A percentile compares a stretch with the other conserved stretches of the same genome.
phyloP scores from a whole-genome alignment of 2,329 filamentous ascomycete genomes.

The Aspergillus sp. region DNA sequence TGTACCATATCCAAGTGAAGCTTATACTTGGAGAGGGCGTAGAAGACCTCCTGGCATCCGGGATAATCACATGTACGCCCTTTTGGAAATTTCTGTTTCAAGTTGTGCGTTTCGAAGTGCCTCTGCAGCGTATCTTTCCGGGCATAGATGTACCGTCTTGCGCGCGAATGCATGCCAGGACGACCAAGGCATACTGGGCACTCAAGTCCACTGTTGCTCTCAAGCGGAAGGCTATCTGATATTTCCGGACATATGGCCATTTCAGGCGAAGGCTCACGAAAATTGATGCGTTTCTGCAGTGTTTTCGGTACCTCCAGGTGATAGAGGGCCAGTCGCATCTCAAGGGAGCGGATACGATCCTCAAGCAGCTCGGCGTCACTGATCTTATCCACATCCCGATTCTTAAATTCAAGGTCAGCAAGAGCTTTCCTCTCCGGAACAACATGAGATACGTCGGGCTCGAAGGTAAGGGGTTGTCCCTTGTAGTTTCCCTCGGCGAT shows the following conservation, averaged over 20 bases:
- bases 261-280: background rate
- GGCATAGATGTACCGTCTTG: no score
- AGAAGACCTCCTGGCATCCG: background rate
- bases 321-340: background rate
- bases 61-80: background rate
- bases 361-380: background rate
- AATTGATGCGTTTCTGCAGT: background rate
- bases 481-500: constrained; percentile 9
- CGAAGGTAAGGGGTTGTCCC: constrained; percentile 5
- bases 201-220: no score
- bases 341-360: background rate
- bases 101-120: no score
- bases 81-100: background rate
- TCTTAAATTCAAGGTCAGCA: constrained; percentile 24
- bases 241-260: no score
- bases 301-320: background rate
- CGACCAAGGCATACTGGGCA: no score
- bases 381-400: constrained; percentile 15
- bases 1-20: background rate
- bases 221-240: no score
- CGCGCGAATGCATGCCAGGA: no score
- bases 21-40: background rate
- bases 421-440: constrained; percentile 26
- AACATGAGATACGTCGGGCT: background rate
- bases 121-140: no score